Percentiles rank a stretch among this genome's conserved stretches.
phyloP scores from a whole-genome alignment of 805 yeast species.

The Wickerhamiella slavikovae region DNA sequence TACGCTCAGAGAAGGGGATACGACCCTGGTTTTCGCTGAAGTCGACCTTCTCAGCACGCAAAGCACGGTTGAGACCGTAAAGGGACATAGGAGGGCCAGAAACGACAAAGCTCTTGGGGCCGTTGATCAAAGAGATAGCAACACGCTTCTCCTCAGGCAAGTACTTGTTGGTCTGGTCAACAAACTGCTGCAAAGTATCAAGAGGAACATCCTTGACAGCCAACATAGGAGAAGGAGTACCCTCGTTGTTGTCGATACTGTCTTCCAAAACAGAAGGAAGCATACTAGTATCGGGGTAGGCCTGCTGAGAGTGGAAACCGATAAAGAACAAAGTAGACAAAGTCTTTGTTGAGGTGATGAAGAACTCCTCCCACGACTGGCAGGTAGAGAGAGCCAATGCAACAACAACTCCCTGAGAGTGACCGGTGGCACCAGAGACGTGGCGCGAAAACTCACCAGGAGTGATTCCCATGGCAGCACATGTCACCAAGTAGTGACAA shows the following conservation, averaged over 20 bases:
- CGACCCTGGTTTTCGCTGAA: slow-evolving; percentile 89
- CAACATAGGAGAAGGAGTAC: slow-evolving; percentile 94
- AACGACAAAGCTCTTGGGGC: slow-evolving; percentile 87
- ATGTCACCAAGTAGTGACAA: slow-evolving; percentile 78
- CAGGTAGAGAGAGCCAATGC: slow-evolving; percentile 75
- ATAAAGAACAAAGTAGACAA: slow-evolving; percentile 74
- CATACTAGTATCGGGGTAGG: slow-evolving; percentile 81
- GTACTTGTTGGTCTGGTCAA: slow-evolving; percentile 78
- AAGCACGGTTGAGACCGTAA: slow-evolving; percentile 79
- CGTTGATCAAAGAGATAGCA: slow-evolving; percentile 77
- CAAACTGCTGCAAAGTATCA: slow-evolving; percentile 58
- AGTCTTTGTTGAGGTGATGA: slow-evolving; percentile 50
- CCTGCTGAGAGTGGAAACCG: slow-evolving; percentile 78
- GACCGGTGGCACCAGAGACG: slow-evolving; percentile 28
- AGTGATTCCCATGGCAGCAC: slow-evolving; percentile 60
- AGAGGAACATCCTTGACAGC: slow-evolving; percentile 73
- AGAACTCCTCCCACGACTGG: slow-evolving; percentile 71
- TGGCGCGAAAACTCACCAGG: slow-evolving; percentile 71
- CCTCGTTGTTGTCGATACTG: slow-evolving; percentile 84
- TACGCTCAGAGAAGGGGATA: slow-evolving; percentile 84
- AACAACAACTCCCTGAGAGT: slow-evolving; percentile 46
- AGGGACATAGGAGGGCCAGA: slow-evolving; percentile 97
- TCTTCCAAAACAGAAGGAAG: slow-evolving; percentile 89
- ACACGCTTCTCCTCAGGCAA: slow-evolving; percentile 82
- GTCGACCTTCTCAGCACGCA: slow-evolving; percentile 88